Evolutionary conservation across 2,329 filamentous ascomycete genomes (phyloP).

Genomic region (Thermomyces lanuginosus): DNA sequence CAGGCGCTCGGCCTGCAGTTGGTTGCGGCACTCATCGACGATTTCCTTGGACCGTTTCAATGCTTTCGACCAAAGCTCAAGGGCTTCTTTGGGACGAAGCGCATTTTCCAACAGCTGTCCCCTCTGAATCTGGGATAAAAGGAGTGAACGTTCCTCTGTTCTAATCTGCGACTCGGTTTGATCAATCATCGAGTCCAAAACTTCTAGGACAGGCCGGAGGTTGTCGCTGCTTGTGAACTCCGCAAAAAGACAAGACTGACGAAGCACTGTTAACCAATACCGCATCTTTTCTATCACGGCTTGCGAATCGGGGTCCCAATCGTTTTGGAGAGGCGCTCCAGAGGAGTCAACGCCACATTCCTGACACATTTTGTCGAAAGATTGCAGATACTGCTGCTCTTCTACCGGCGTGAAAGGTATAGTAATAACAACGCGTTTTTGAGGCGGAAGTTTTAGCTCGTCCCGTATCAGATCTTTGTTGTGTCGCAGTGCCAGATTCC

Average conservation of each 20-base stretch:
- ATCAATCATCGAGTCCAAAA: constrained; percentile 82
- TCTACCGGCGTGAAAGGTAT: constrained; percentile 83
- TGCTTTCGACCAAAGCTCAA: constrained; percentile 51
- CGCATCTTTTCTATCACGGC: constrained; percentile 55
- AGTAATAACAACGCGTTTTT: constrained; percentile 74
- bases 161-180: constrained; percentile 55
- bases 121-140: constrained; percentile 47
- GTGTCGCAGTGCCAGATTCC: constrained; percentile 60
- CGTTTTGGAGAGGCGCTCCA: constrained; percentile 44
- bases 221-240: constrained; percentile 57
- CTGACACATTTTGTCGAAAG: constrained; percentile 61
- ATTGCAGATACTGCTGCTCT: constrained; percentile 66
- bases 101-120: constrained; percentile 71
- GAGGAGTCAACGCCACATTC: constrained; percentile 48
- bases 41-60: constrained; percentile 31
- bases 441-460: constrained; percentile 63
- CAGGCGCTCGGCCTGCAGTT: constrained; percentile 36
- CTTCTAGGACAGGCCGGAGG: constrained; percentile 67
- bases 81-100: constrained; percentile 48
- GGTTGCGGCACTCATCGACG: constrained; percentile 47
- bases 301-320: constrained; percentile 49
- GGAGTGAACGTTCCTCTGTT: constrained; percentile 49
- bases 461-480: constrained; percentile 66
- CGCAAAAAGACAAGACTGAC: constrained; percentile 74
- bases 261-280: constrained; percentile 56